Percentiles rank a stretch among this genome's conserved stretches.
Conservation (phyloP, 1,284 basidiomycete genomes). For the Cryptococcus hybrid region DNA sequence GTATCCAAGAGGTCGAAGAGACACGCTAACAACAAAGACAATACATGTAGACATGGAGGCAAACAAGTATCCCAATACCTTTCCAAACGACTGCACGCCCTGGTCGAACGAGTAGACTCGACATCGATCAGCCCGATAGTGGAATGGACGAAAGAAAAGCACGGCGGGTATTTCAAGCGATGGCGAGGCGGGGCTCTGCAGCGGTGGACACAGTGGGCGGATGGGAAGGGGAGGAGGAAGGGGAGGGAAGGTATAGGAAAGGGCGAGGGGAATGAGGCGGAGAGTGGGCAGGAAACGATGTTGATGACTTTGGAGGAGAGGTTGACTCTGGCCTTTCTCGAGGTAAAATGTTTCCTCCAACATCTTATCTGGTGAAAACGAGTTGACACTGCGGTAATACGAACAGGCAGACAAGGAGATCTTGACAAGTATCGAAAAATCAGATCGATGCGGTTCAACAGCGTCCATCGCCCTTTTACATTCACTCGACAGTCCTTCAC, state of each 20-base stretch:
- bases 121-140: constrained; percentile 69
- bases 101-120: constrained; percentile 72
- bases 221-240: constrained; percentile 22
- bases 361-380: not conserved
- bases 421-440: constrained; percentile 58
- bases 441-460: constrained; percentile 67
- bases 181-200: constrained; percentile 72
- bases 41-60: constrained; percentile 66
- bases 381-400: not conserved
- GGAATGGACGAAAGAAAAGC: constrained; percentile 64
- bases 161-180: constrained; percentile 77
- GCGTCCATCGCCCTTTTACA: constrained; percentile 87
- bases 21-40: constrained; percentile 8
- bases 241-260: constrained; percentile 19
- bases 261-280: constrained; percentile 16
- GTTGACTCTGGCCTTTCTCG: constrained; percentile 76
- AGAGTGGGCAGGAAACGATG: constrained; percentile 33
- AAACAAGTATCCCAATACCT: constrained; percentile 69
- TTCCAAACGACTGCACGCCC: constrained; percentile 72
- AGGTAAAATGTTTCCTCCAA: constrained; percentile 56
- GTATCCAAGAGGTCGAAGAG: too few relatives aligned
- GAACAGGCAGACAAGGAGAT: constrained; percentile 61
- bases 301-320: constrained; percentile 76
- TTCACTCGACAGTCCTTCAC: constrained; percentile 69
- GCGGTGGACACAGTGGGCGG: constrained; percentile 28